Conservation (phyloP, 805 yeast species). For the Dipodascopsis uninucleata region DNA sequence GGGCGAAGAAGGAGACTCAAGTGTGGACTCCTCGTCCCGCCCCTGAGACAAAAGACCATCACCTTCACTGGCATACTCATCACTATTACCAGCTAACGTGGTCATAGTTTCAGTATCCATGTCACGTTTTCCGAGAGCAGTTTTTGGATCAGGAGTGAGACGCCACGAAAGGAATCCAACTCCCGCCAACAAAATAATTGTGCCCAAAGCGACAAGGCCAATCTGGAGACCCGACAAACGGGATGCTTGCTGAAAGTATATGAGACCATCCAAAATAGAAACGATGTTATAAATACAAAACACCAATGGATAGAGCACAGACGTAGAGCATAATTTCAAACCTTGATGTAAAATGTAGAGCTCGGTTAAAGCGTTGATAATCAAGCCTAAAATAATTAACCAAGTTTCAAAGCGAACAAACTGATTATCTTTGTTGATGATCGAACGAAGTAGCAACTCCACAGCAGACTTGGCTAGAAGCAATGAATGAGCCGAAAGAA, state of each 20-base stretch:
- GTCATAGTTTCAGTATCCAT: constrained; percentile 17
- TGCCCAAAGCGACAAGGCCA: constrained; percentile 48
- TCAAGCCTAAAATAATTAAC: constrained; percentile 51
- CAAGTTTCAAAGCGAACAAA: constrained; percentile 45
- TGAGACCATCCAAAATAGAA: constrained; percentile 62
- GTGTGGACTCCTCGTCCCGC: constrained; percentile 10
- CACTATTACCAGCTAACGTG: constrained; percentile 4
- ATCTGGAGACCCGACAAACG: constrained; percentile 39
- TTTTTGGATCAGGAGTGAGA: constrained; percentile 23
- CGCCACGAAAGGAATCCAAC: constrained; percentile 65
- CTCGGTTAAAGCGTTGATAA: constrained; percentile 65
- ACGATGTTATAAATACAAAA: constrained; percentile 76
- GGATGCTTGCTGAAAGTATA: constrained; percentile 53
- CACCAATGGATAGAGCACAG: constrained; percentile 77
- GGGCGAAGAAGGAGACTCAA: too few species aligned
- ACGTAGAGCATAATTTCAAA: constrained; percentile 63
- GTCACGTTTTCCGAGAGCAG: constrained; percentile 12
- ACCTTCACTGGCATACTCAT: constrained; percentile 19
- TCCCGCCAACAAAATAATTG: constrained; percentile 48
- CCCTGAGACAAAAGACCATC: constrained; percentile 8
- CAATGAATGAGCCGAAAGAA: constrained; percentile 79
- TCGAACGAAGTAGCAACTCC: constrained; percentile 55
- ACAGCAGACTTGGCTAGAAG: constrained; percentile 81
- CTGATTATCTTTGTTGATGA: constrained; percentile 39
- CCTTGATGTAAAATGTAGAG: constrained; percentile 72